A percentile compares a stretch with the other conserved stretches of the same genome.
These are phyloP conservation scores for Vitis hybrid DNA, from an alignment of 177 flowering plant species.

Conservation along the genomic window DNA sequence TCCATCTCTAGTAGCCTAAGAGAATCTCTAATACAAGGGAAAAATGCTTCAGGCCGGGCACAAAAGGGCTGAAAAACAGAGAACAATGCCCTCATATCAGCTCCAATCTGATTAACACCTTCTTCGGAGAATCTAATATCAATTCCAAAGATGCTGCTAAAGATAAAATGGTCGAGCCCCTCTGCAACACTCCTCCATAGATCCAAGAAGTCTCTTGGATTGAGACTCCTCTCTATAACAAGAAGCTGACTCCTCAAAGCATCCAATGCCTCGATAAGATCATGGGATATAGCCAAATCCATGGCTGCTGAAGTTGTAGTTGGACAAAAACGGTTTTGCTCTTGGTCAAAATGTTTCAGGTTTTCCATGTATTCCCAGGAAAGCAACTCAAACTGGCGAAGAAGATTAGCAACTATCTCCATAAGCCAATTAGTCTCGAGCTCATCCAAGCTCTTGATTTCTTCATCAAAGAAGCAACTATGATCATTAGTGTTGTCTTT, in stretches of 20 bases:
- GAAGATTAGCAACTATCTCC: conserved; percentile 46
- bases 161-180: conserved; percentile 61
- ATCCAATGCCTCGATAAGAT: conserved; percentile 52
- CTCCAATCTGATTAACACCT: conserved; percentile 35
- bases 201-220: conserved; percentile 56
- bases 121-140: conserved; percentile 23
- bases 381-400: conserved; percentile 41
- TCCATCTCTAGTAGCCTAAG: conserved; percentile 42
- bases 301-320: conserved; percentile 2
- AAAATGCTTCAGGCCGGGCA: conserved; percentile 62
- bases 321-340: conserved; percentile 2
- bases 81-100: conserved; percentile 54
- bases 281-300: conserved; percentile 29
- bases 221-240: conserved; percentile 30
- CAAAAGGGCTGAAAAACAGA: conserved; percentile 53
- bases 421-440: conserved; percentile 53
- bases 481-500: conserved; percentile 10
- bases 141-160: conserved; percentile 29
- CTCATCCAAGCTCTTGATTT: conserved; percentile 44
- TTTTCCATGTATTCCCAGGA: conserved; percentile 36
- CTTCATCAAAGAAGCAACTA: conserved; percentile 48
- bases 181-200: conserved; percentile 71
- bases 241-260: conserved; percentile 34
- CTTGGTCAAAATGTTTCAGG: conserved; percentile 22
- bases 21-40: conserved; percentile 50